Base-by-base conservation (phyloP, 75 land plant species). In the Ceratopteris richardii region DNA sequence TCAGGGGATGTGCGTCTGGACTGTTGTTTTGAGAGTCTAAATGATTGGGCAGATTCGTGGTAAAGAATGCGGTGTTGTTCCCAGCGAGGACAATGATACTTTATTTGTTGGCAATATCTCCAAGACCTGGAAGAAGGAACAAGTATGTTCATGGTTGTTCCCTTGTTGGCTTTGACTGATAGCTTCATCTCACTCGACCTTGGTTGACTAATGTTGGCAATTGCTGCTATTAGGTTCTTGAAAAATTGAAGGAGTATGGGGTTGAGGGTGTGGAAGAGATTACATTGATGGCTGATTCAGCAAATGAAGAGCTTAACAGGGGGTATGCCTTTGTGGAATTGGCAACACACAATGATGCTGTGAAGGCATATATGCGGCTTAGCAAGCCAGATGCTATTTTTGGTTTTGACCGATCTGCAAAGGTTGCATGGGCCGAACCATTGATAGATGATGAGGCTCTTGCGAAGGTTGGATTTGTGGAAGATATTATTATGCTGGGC, bases 251-350 rank as follows among this genome's bases (percentile, higher is more conserved):
- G 56, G 75, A 74, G 27, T 79, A 67, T 78, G 85, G 90, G 2
- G 61, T 86, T 50, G 85, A 81, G 0, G 72, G 66, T 48, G 60
- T 81, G 57, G 92, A 87, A 56, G 79, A 87, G 59, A 36, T 87
- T 39, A 84, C 82, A 21, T 39, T 90, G 76, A 82, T 84, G 48
- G 83, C 65, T 31, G 96, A 90, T 70, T 63, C 77, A 24, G 70
- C 75, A 55, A 81, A 74, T 31, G 79, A 77, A 51, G 96, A 86
- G 29, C 39, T 67, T 55, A 90, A 75, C 56, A 70, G 92, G 5
- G 96, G 96, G 0, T 90, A 80, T 79, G 85, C 96, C 1, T 90
- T 87, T 41, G 54, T 90, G 51, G 96, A 87, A 41, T 90, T 90
- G 37, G 44, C 72, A 20, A 81, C 80, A 10, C 90, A 86, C 31